Evolutionary conservation across 352 stramenopile species (phyloP).

Genomic region (Globisporangium splendens): DNA sequence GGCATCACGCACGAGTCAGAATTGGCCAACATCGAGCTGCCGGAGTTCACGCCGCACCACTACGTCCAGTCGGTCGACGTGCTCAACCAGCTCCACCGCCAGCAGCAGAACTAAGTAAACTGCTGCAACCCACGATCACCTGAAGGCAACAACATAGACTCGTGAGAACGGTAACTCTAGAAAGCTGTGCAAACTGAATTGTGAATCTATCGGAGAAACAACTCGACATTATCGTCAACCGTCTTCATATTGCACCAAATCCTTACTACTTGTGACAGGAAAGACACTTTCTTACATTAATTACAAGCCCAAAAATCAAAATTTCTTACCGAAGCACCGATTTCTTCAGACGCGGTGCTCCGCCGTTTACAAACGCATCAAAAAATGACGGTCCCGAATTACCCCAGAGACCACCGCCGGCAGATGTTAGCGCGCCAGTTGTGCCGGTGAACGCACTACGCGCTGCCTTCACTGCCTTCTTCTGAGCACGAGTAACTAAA

Average conservation of each 20-base stretch:
- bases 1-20: conserved; percentile 65
- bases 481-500: conserved; percentile 33
- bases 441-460: conserved; percentile 6
- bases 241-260: background rate
- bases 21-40: conserved; percentile 44
- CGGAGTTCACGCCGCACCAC: conserved; percentile 54
- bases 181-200: background rate
- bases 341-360: conserved; percentile 54
- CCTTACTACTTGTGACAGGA: background rate
- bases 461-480: conserved; percentile 23
- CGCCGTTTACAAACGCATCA: conserved; percentile 72
- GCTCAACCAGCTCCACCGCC: conserved; percentile 61
- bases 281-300: background rate
- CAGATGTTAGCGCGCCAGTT: conserved; percentile 10
- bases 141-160: background rate
- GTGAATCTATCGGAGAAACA: background rate
- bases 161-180: background rate
- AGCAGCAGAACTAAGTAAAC: conserved; percentile 25
- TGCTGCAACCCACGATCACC: background rate
- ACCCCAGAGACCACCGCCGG: conserved; percentile 12
- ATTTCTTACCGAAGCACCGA: conserved; percentile 9
- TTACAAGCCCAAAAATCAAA: too few species aligned
- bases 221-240: background rate
- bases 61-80: conserved; percentile 70
- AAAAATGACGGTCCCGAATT: conserved; percentile 39